Percentiles rank a stretch among this genome's conserved stretches.
Conservation (phyloP, 2,329 filamentous ascomycete species). For the Aureobasidium sp. region DNA sequence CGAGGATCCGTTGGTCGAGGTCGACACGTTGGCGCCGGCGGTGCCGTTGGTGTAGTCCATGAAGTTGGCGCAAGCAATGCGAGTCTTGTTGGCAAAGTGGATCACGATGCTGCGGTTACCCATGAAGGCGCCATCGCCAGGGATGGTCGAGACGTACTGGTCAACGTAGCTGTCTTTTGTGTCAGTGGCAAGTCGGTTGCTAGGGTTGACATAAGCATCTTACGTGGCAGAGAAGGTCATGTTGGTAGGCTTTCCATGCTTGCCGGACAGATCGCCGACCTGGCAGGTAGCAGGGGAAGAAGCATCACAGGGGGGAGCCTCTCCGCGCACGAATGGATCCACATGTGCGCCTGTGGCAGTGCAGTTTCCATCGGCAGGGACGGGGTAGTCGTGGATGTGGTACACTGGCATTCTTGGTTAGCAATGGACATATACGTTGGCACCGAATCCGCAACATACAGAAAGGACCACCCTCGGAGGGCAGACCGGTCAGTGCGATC, state of each 20-base stretch:
- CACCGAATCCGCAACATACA: slow-evolving; percentile 22
- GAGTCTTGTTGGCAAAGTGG: slow-evolving; percentile 46
- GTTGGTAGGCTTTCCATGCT: slow-evolving; percentile 55
- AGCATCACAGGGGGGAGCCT: slow-evolving; percentile 54
- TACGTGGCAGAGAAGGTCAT: slow-evolving; percentile 22
- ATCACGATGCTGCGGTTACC: slow-evolving; percentile 50
- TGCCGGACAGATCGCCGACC: slow-evolving; percentile 69
- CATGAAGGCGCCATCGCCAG: slow-evolving; percentile 41
- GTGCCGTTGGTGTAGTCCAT: slow-evolving; percentile 17
- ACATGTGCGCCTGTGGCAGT: slow-evolving; percentile 60
- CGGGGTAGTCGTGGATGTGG: slow-evolving; percentile 62
- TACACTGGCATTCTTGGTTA: slow-evolving; percentile 39
- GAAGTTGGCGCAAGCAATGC: slow-evolving; percentile 45
- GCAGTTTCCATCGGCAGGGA: slow-evolving; percentile 62
- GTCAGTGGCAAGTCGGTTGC: neutral
- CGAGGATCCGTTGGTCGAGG: slow-evolving; percentile 18
- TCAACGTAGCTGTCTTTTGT: slow-evolving; percentile 39
- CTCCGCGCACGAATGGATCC: slow-evolving; percentile 61
- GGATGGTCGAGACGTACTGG: slow-evolving; percentile 41
- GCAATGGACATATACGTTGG: neutral
- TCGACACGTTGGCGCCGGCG: slow-evolving; percentile 17
- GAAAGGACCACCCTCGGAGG: slow-evolving; percentile 38
- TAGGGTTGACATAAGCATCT: neutral
- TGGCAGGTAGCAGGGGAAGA: slow-evolving; percentile 58
- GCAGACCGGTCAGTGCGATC: slow-evolving; percentile 36